Base-by-base conservation (phyloP, 192 early-diverging fungal species). In the Dimargaris cristalligena region DNA sequence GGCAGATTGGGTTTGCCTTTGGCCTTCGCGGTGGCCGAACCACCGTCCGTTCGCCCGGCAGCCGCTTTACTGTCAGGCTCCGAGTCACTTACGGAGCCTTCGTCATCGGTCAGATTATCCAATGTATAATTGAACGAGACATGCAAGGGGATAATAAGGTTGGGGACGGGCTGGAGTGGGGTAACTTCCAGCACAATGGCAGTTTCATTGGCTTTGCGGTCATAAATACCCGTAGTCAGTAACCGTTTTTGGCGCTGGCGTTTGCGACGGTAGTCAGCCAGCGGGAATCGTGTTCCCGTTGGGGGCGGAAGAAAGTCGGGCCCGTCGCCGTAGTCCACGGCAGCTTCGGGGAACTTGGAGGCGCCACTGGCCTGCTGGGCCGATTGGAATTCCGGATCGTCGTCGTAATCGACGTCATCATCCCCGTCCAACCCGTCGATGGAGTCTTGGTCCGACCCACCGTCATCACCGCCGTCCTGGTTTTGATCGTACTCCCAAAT, bases 401-500 rank as follows among this genome's bases (percentile, higher is more conserved):
- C 62, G 46, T 52, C 46, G 10, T 35, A 34, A 2, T 32, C 45
- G 2, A 52, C 1, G 4, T 33, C 13, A 31, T 22, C 34, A 20
- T 23, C 45, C 31, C 38, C 48, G 60, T 31, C 44, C 33, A 22
- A 28, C 9, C 46, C 50, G 33, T 61, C 56, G 0, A 13, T 48
- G 20, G n/a, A 10, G 28, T 62, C 59, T 38, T 31, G 52, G 23
- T 23, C 29, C 9, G 33, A 60, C 3, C 60, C 63, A 38, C 61
- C 65, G 33, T 67, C 70, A 18, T 66, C 61, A 23, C 59, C 64
- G 38, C 71, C 71, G 30, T 71, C 67, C 3, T 70, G 64, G 26
- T 62, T 67, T 23, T 82, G 82, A 26, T 88, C 88, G 45, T 88
- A 89, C 61, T 88, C 88, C 76, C 82, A 86, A 31, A 85, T 76